Evolutionary conservation across 768 basidiomycete genomes (phyloP), one percentile per base, ranked within the genome.

Genomic region (Ramaria rubella): DNA sequence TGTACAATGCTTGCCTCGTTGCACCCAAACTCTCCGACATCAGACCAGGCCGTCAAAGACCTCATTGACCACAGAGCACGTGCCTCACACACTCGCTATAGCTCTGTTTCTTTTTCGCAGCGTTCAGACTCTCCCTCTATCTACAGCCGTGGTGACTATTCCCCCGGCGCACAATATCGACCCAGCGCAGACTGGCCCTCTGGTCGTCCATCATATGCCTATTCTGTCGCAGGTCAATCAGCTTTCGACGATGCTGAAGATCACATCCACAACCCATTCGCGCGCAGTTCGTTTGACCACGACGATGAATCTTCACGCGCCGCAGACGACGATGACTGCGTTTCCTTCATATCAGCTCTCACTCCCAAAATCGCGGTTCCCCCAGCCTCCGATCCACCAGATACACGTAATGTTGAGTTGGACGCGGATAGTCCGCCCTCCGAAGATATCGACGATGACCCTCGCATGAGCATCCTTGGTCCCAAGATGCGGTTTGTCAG

Each of bases 401-500:
- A 19, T 4, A 14, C 19, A 24, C 9, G 27, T 38, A 26, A 26
- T 40, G 14, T 17, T 19, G 52, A 43, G 7, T 24, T 44, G 14
- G 54, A 26, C 19, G 19, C 26, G 27, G 55, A 40, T 15, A 26
- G 38, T 29, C n/a, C 44, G 8, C 23, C 42, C 17, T 21, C 29
- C 26, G 30, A 46, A 26, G n/a, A 56, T 14, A 31, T n/a, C 3
- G 75, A 75, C 8, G 63, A 73, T 34, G 69, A 75, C 1, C 68
- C 76, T 58, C 77, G 83, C 52, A 80, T 90, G 69, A 89, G 86
- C 63, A 71, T 84, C 48, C 80, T 86, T 31, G 90, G 90, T n/a
- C 89, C 89, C 29, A 89, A 82, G 69, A 87, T 90, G 78, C 82
- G 83, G 50, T 82, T 89, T 65, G 86, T 89, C 68, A 87, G 86